Evolutionary conservation across 306 rosid species (phyloP), one percentile per base, ranked within the genome.

Genomic region (Castanea mollissima): DNA sequence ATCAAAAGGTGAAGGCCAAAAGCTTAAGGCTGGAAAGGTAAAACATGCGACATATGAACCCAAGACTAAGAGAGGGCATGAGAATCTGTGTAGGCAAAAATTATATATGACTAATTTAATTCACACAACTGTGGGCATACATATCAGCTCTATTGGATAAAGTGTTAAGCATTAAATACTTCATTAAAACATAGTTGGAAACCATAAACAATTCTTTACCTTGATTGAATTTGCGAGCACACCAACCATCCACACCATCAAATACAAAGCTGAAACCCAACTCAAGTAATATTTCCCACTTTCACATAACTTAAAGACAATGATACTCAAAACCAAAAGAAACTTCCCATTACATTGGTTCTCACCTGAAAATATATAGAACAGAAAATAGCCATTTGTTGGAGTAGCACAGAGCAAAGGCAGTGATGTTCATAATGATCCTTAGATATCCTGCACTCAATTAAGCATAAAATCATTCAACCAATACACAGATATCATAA

Each of bases 141-240:
- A 31, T 64, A n/a, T 29, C 25, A 32, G 27, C 23, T 68, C 51
- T 25, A 34, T 34, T 65, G 63, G 4, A 11, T 10, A 20, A 60
- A 60, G 46, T 69, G 57, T n/a, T 69, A 18, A 4, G 34, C 8
- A 78, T 38, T 25, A 56, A 32, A 79, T 6, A 78, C 49, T 69
- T 58, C 15, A 32, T 55, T 55, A 59, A 78, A 6, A 10, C 67
- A 52, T 16, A 68, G 31, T 59, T 35, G 57, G 44, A 23, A 34
- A 59, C 31, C 74, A 76, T 6, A 65, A 58, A 31, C 34, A 19
- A 71, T 23, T 34, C 1, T 55, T 75, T 93, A 96, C 99, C 99
- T 88, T 96, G 99, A 82, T 96, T 96, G 83, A 96, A 96, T 85
- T 86, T 96, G 83, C 98, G 99, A 81, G 99, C 99, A 86, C 96